Evolutionary conservation across 352 stramenopile genomes (phyloP).

Genomic region (Globisporangium paroecandrum): DNA sequence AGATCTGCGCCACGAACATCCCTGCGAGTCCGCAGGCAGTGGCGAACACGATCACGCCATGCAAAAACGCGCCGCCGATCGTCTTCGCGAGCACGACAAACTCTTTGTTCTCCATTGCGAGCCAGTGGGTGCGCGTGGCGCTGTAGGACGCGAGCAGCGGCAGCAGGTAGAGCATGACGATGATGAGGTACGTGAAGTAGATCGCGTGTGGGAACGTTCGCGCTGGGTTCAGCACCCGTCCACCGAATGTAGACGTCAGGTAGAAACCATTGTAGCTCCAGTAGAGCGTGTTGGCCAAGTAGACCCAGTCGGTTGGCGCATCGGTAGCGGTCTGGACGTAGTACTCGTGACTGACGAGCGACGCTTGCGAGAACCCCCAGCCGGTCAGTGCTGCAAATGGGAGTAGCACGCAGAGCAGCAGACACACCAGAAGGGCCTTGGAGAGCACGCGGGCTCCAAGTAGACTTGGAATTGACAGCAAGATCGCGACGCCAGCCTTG

Average conservation of each 20-base stretch:
- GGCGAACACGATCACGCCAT: slow-evolving; percentile 71
- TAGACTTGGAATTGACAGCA: slow-evolving; percentile 25
- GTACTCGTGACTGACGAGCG: slow-evolving; percentile 3
- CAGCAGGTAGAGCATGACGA: slow-evolving; percentile 69
- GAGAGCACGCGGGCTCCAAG: slow-evolving; percentile 61
- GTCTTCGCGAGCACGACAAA: slow-evolving; percentile 67
- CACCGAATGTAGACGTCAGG: slow-evolving; percentile 73
- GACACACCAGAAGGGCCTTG: slow-evolving; percentile 22
- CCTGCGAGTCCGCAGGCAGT: slow-evolving; percentile 75
- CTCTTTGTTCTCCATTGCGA: slow-evolving; percentile 75
- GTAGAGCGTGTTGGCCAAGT: slow-evolving; percentile 90
- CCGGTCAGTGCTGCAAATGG: slow-evolving; percentile 56
- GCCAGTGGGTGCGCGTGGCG: slow-evolving; percentile 34
- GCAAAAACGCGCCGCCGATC: slow-evolving; percentile 69
- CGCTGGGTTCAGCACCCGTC: slow-evolving; percentile 70
- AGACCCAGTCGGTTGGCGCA: slow-evolving; percentile 55
- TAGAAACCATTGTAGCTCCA: slow-evolving; percentile 94
- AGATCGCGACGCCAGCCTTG: slow-evolving; percentile 20
- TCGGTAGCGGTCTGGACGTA: slow-evolving; percentile 13
- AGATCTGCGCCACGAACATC: slow-evolving; percentile 87
- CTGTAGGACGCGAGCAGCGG: slow-evolving; percentile 74
- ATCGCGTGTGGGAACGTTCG: slow-evolving; percentile 54
- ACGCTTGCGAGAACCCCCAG: slow-evolving; percentile 19
- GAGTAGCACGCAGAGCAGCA: slow-evolving; percentile 41
- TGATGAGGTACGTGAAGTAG: slow-evolving; percentile 59